Evolutionary conservation across 768 basidiomycete species (phyloP), one percentile per base, ranked within the genome.

Genomic region (Terana coerulea): DNA sequence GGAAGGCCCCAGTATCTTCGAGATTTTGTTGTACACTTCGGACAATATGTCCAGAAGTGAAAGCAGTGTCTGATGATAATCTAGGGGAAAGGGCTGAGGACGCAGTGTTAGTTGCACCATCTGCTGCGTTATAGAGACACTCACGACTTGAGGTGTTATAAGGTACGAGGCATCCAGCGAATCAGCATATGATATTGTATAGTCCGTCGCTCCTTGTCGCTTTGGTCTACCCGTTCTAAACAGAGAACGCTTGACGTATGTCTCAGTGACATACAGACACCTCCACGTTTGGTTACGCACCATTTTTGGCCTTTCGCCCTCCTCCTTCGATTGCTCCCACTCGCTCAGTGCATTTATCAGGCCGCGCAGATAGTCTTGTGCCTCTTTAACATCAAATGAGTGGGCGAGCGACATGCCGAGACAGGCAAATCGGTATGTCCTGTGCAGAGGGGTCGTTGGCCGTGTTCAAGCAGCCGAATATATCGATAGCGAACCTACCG

Each of bases 41-140:
- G 89, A 88, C 34, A 95, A 78, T 42, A 95, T 87, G 63, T 95
- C 93, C 47, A 93, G 83, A 24, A 93, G 81, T 29, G 92, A 91
- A 47, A 92, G 80, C 30, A 94, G 79, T 9, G 88, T 89, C 69
- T 95, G 88, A 58, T 90, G 86, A 64, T 95, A 95, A 67, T 95
- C 92, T 49, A 95, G 67, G 2, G 85, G 73, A 68, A 94, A 95
- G n/a, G 92, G 88, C 91, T 93, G 56, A 47, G 46, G 9, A 14
- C n/a, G 48, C 22, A n/a, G n/a, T n/a, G 47, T 26, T 24, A 30
- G 17, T 39, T 49, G n/a, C n/a, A n/a, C n/a, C n/a, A n/a, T n/a
- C 9, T 14, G 17, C 8, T 40, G 17, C 8, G 15, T 2, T 19
- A 39, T 30, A 37, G 17, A 29, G 53, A n/a, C 3, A 72, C 82